A percentile compares a stretch with the other conserved stretches of the same genome.
Conservation (phyloP, 2,329 filamentous ascomycete species). For the Colletotrichum cereale region DNA sequence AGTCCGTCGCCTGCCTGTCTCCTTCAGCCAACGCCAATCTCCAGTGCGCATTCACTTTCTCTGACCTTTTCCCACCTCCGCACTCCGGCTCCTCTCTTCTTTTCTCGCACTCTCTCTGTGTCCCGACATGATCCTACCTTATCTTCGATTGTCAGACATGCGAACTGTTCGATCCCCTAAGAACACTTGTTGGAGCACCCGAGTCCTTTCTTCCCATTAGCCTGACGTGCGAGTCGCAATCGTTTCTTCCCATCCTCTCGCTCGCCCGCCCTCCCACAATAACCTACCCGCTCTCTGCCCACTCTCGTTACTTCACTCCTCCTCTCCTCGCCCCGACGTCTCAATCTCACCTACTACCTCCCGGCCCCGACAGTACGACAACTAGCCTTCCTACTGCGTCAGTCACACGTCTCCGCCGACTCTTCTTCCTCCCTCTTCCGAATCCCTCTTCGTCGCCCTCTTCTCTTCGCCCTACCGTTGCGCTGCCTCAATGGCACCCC, state of each 20-base stretch:
- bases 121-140: constrained; percentile 40
- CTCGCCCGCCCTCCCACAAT: constrained; percentile 37
- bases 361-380: constrained; percentile 44
- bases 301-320: constrained; percentile 38
- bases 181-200: constrained; percentile 37
- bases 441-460: constrained; percentile 41
- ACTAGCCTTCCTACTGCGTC: constrained; percentile 49
- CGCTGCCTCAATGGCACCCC: constrained; percentile 66
- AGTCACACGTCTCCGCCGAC: constrained; percentile 47
- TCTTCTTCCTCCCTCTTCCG: constrained; percentile 48
- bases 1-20: constrained; percentile 33
- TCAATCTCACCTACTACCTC: constrained; percentile 48
- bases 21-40: constrained; percentile 38
- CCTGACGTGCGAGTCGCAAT: constrained; percentile 37
- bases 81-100: constrained; percentile 32
- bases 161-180: constrained; percentile 39
- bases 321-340: constrained; percentile 41
- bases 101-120: constrained; percentile 14
- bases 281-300: constrained; percentile 38
- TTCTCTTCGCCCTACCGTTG: constrained; percentile 28
- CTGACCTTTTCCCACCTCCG: constrained; percentile 36
- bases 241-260: constrained; percentile 38
- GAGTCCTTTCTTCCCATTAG: constrained; percentile 40
- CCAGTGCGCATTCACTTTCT: constrained; percentile 36
- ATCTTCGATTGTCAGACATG: constrained; percentile 40